These are phyloP conservation scores for Penicillium simplicissimum DNA, from an alignment of 495 filamentous ascomycete species.

Conservation along the genomic window DNA sequence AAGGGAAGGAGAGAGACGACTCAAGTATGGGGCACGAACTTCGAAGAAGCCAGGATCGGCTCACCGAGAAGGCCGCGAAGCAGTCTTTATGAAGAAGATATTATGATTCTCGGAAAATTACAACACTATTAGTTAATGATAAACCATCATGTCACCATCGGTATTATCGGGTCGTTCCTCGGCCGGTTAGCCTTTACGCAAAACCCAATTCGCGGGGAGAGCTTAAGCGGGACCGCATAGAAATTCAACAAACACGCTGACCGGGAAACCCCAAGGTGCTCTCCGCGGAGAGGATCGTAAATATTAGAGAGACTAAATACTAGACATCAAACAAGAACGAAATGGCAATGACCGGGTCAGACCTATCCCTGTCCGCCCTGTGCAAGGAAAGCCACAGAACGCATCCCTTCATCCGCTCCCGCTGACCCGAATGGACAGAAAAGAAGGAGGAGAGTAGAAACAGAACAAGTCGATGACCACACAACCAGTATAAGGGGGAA, in stretches of 20 bases:
- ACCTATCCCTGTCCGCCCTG: not conserved
- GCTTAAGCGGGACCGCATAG: conserved; percentile 14
- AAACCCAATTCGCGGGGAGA: conserved; percentile 26
- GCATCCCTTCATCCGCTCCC: conserved; percentile 31
- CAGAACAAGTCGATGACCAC: not conserved
- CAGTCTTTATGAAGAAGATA: not conserved
- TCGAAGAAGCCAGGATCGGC: not conserved
- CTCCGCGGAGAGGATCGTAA: conserved; percentile 8
- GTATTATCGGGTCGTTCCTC: not conserved
- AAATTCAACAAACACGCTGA: not conserved
- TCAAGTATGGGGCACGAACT: not conserved
- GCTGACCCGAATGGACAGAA: conserved; percentile 25
- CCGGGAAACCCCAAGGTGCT: not conserved
- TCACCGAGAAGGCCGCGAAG: conserved; percentile 5
- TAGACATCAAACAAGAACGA: conserved; percentile 4
- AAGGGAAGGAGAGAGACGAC: not conserved
- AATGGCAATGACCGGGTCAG: conserved; percentile 2
- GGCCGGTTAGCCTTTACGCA: conserved; percentile 1
- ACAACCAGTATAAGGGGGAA: not conserved
- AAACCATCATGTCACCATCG: not conserved
- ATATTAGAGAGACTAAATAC: conserved; percentile 16
- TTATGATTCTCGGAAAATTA: not conserved
- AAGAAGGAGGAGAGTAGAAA: conserved; percentile 2
- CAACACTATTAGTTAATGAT: not conserved
- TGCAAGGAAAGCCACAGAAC: not conserved